These are phyloP conservation scores for Oehlia diaphana DNA, from an alignment of 192 early-diverging fungal species.

Conservation along the genomic window DNA sequence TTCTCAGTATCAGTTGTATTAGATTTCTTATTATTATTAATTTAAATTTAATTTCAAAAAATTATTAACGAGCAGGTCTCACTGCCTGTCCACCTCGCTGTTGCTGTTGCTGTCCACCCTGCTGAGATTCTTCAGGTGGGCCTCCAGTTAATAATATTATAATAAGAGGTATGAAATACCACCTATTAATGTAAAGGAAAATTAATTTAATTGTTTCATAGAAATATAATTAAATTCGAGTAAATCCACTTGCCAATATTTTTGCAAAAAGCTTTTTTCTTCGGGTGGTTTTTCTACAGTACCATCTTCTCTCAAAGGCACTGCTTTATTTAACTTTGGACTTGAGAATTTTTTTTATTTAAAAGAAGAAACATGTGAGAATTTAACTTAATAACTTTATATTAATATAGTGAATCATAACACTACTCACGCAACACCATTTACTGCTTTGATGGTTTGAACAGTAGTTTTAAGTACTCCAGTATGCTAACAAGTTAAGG, in stretches of 20 bases:
- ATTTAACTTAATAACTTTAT: neutral
- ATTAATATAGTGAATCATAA: neutral
- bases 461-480: constrained; percentile 15
- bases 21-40: no score
- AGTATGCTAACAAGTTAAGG: neutral
- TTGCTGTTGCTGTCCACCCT: constrained; percentile 4
- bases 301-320: constrained; percentile 20
- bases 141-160: constrained; percentile 1
- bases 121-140: neutral
- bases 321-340: constrained; percentile 21
- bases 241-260: constrained; percentile 25
- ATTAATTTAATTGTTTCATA: neutral
- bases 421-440: constrained; percentile 8
- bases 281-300: constrained; percentile 19
- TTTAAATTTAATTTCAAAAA: neutral
- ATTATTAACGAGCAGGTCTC: constrained; percentile 6
- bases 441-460: constrained; percentile 18
- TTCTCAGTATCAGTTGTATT: no score
- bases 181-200: constrained; percentile 3
- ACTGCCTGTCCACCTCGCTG: neutral
- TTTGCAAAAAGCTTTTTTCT: constrained; percentile 31
- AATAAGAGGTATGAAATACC: neutral
- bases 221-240: neutral
- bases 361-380: neutral
- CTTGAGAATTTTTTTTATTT: neutral